Percentiles rank a stretch among this genome's conserved stretches.
These are phyloP conservation scores for Sphaerobolus stellatus DNA, from an alignment of 1,284 basidiomycete species.

Conservation along the genomic window DNA sequence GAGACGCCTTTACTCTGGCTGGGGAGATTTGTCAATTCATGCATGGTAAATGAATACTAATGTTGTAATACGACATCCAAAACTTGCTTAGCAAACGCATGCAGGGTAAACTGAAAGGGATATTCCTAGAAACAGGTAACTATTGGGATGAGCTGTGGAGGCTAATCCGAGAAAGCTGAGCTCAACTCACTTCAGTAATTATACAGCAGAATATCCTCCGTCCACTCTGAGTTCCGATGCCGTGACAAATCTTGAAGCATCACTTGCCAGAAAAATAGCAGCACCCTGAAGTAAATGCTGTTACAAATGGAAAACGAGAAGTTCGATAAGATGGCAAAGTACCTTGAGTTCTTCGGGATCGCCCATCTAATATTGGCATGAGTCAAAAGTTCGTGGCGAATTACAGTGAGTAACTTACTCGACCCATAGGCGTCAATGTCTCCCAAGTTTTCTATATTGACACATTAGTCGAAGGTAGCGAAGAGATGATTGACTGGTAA, in stretches of 20 bases:
- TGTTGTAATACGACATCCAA: too few relatives aligned
- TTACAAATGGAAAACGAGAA: conserved; percentile 9
- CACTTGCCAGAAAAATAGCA: conserved; percentile 81
- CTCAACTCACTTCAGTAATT: too few relatives aligned
- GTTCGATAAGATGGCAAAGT: neutral
- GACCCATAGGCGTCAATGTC: conserved; percentile 85
- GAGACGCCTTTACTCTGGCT: too few relatives aligned
- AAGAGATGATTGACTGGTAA: conserved; percentile 1
- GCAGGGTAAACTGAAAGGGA: too few relatives aligned
- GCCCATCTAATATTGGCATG: conserved; percentile 61
- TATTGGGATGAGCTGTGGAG: too few relatives aligned
- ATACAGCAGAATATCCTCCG: conserved; percentile 78
- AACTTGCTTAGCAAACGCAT: too few relatives aligned
- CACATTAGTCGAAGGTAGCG: conserved; percentile 11
- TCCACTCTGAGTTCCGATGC: conserved; percentile 83
- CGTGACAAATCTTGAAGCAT: conserved; percentile 85
- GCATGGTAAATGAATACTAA: too few relatives aligned
- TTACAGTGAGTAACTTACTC: conserved; percentile 44
- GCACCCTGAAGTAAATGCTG: conserved; percentile 55
- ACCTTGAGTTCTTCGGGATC: conserved; percentile 75
- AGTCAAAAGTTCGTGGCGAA: conserved; percentile 1
- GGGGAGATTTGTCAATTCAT: too few relatives aligned
- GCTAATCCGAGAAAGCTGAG: too few relatives aligned
- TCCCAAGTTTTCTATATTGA: conserved; percentile 79
- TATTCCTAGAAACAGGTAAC: too few relatives aligned